Percentiles rank a stretch among this genome's conserved stretches.
Evolutionary conservation across 352 stramenopile species (phyloP).

Genomic region (Pythium aristosporum): DNA sequence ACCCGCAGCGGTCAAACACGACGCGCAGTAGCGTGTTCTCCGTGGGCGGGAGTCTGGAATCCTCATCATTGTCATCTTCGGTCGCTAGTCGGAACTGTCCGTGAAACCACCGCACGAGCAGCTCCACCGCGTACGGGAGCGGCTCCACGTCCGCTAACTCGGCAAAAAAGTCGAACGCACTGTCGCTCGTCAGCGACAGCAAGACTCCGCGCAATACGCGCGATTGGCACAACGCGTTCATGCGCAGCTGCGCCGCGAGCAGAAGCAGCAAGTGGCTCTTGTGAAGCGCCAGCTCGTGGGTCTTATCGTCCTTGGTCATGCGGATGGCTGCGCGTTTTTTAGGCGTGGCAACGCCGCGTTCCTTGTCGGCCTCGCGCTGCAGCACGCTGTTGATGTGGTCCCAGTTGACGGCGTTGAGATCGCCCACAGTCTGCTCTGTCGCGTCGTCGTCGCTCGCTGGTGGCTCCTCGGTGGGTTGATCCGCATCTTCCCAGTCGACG

Average conservation of each 20-base stretch:
- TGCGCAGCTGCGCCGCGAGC: constrained; percentile 46
- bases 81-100: constrained; percentile 36
- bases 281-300: constrained; percentile 58
- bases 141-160: constrained; percentile 33
- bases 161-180: constrained; percentile 41
- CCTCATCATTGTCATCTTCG: background rate
- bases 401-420: constrained; percentile 64
- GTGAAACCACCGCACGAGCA: constrained; percentile 71
- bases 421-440: constrained; percentile 11
- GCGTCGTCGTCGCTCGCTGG: constrained; percentile 4
- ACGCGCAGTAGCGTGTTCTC: constrained; percentile 50
- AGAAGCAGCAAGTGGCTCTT: constrained; percentile 71
- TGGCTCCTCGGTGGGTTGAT: constrained; percentile 22
- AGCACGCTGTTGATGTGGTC: constrained; percentile 63
- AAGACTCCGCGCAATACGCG: constrained; percentile 51
- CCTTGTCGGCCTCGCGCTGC: constrained; percentile 30
- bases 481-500: constrained; percentile 63
- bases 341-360: background rate
- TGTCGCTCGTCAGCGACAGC: constrained; percentile 55
- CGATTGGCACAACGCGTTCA: constrained; percentile 42
- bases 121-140: constrained; percentile 53
- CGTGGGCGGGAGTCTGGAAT: constrained; percentile 26
- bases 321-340: constrained; percentile 43
- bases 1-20: constrained; percentile 47
- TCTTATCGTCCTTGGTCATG: constrained; percentile 65